phyloP scores from a whole-genome alignment of 352 stramenopile species.

The Pythium inflatum region DNA sequence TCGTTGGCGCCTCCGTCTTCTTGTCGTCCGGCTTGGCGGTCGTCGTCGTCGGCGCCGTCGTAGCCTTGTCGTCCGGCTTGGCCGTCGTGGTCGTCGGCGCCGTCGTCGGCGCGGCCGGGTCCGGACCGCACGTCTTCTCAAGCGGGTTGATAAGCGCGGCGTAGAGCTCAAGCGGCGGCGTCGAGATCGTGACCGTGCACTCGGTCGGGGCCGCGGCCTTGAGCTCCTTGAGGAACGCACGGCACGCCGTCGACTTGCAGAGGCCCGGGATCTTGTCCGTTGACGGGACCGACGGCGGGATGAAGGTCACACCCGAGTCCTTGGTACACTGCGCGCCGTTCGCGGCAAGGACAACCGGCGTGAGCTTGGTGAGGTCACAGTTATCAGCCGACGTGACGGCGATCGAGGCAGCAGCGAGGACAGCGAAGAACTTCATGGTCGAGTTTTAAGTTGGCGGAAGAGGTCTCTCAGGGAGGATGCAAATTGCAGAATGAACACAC shows the following conservation, averaged over 20 bases:
- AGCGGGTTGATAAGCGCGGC: too few relatives aligned
- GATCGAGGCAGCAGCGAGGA: conserved; percentile 10
- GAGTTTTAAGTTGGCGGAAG: not conserved
- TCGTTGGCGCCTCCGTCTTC: not conserved
- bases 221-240: too few relatives aligned
- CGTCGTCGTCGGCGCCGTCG: not conserved
- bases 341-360: not conserved
- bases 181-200: too few relatives aligned
- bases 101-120: too few relatives aligned
- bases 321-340: not conserved
- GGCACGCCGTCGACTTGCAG: not conserved
- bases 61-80: too few relatives aligned
- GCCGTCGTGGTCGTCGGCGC: too few relatives aligned
- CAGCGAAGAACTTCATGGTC: conserved; percentile 27
- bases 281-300: not conserved
- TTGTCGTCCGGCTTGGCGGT: not conserved
- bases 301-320: not conserved
- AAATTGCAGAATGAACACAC: conserved; percentile 15
- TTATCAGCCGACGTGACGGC: conserved; percentile 10
- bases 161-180: too few relatives aligned
- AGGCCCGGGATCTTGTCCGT: not conserved
- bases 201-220: too few relatives aligned
- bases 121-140: too few relatives aligned
- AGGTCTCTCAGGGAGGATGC: not conserved
- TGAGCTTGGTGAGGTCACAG: conserved; percentile 9